Evolutionary conservation across 2,329 filamentous ascomycete genomes (phyloP).

Genomic region (Alternaria atra): DNA sequence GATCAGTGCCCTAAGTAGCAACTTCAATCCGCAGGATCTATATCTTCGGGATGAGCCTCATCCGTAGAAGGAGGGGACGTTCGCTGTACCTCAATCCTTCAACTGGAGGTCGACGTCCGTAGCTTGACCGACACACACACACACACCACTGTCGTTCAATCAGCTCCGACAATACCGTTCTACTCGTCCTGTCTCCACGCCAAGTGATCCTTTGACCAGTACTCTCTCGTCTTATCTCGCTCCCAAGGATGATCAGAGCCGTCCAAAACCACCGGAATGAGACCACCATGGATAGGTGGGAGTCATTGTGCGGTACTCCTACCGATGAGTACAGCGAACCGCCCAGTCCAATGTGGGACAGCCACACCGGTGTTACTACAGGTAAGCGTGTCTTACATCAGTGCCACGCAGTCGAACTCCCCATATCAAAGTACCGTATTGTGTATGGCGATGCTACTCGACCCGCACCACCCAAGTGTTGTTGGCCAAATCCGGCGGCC

Average conservation of each 20-base stretch:
- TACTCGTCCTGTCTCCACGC: neutral
- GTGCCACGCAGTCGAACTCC: neutral
- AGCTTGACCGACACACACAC: neutral
- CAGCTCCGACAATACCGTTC: neutral
- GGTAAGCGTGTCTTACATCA: neutral
- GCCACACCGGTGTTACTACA: neutral
- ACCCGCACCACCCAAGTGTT: neutral
- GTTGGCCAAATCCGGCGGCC: neutral
- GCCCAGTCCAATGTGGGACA: neutral
- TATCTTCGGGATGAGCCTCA: conserved; percentile 1
- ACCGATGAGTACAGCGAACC: conserved; percentile 1
- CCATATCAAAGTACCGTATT: neutral
- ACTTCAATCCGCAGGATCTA: neutral
- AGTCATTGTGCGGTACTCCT: neutral
- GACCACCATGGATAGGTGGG: neutral
- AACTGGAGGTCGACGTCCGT: neutral
- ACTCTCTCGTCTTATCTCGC: neutral
- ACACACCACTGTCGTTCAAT: neutral
- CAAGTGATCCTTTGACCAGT: neutral
- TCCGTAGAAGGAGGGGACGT: neutral
- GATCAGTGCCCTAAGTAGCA: neutral
- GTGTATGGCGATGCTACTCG: neutral
- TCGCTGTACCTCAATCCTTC: neutral
- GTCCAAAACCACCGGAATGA: neutral
- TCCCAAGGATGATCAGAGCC: neutral